These are phyloP conservation scores for Fusarium kyushuense DNA, from an alignment of 2,329 filamentous ascomycete species.

Conservation along the genomic window DNA sequence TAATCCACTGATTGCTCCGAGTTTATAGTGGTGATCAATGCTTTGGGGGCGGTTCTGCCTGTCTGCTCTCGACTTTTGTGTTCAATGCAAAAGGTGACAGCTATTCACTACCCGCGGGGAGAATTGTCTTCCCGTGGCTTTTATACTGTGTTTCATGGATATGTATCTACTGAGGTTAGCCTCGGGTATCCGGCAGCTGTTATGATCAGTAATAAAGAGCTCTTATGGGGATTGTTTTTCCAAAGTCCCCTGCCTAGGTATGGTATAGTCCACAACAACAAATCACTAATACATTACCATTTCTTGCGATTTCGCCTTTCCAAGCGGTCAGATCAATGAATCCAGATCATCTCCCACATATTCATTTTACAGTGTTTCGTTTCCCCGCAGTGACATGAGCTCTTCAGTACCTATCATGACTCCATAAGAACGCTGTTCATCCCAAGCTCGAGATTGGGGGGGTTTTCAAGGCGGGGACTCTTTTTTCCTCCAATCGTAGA, in stretches of 20 bases:
- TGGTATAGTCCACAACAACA: background rate
- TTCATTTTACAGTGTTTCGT: constrained; percentile 1
- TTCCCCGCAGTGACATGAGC: constrained; percentile 26
- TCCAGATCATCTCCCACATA: constrained; percentile 13
- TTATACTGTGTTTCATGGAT: background rate
- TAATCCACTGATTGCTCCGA: background rate
- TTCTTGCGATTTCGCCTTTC: background rate
- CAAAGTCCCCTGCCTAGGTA: constrained; percentile 26
- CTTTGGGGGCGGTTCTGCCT: constrained; percentile 37
- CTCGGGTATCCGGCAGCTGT: background rate
- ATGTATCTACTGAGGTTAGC: background rate
- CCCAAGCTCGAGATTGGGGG: constrained; percentile 41
- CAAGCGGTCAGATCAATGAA: background rate
- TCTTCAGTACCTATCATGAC: constrained; percentile 32
- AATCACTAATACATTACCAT: background rate
- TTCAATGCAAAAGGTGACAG: background rate
- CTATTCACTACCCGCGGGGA: background rate
- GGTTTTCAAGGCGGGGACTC: constrained; percentile 22
- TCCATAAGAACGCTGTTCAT: constrained; percentile 24
- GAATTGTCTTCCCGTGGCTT: background rate
- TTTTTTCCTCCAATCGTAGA: constrained; percentile 49
- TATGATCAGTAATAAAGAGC: constrained; percentile 10
- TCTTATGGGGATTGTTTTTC: constrained; percentile 7
- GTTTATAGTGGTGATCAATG: constrained; percentile 7
- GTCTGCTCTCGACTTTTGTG: constrained; percentile 1